phyloP scores from a whole-genome alignment of 371 early-diverging fungal genomes.

The Syncephalastrum contaminatum region DNA sequence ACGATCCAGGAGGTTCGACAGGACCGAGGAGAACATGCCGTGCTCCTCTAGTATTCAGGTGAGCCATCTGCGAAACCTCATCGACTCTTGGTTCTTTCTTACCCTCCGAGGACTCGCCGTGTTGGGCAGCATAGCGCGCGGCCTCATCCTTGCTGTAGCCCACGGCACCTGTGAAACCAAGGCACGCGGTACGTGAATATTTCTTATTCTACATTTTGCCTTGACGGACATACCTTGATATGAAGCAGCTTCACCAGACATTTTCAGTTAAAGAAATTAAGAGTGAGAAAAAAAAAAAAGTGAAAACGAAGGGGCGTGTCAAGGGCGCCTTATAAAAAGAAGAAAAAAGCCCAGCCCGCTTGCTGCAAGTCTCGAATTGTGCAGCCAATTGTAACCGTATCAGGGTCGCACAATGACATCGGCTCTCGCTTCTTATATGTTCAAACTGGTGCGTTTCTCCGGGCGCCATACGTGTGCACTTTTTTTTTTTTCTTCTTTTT shows the following conservation, averaged over 20 bases:
- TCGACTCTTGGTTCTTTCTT: conserved; percentile 3
- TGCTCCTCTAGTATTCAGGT: conserved; percentile 15
- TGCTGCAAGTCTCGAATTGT: no score
- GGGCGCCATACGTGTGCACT: no score
- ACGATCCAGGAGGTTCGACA: conserved; percentile 28
- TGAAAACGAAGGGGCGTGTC: no score
- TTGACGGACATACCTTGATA: conserved; percentile 14
- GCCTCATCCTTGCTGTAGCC: conserved; percentile 27
- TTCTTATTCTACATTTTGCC: neutral
- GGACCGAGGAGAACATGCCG: conserved; percentile 27
- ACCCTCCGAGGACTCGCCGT: conserved; percentile 27
- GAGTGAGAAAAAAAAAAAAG: neutral
- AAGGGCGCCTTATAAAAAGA: no score
- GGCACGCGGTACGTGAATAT: neutral
- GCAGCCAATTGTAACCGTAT: no score
- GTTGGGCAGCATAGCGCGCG: conserved; percentile 32
- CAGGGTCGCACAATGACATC: no score
- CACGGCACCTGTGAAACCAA: conserved; percentile 3
- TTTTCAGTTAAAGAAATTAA: conserved; percentile 8
- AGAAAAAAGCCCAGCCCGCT: no score
- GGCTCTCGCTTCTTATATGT: no score
- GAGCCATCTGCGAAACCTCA: neutral
- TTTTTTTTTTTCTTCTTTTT: no score
- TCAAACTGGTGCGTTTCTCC: no score
- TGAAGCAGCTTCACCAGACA: conserved; percentile 24